Base-by-base conservation (phyloP, 768 basidiomycete genomes). In the Termitomyces heimii region DNA sequence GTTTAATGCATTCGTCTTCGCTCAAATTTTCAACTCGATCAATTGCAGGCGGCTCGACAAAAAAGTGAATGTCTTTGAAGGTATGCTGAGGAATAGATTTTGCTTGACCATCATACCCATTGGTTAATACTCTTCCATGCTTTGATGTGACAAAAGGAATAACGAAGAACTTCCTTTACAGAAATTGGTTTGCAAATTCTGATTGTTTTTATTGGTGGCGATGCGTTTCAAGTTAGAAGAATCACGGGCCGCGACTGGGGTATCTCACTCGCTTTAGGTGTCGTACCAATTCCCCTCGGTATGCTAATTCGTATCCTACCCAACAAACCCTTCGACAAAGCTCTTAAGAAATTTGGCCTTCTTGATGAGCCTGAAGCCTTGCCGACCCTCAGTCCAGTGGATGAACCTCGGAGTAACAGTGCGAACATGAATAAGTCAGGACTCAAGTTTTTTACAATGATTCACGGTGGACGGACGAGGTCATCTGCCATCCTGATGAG, bases 1-100 rank as follows among this genome's bases (percentile, higher is more conserved):
- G 32, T 99, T 99, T 82, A 99, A 98, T 66, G 81, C 86, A 16
- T n/a, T n/a, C n/a, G n/a, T n/a, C n/a, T n/a, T n/a, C n/a, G n/a
- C n/a, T n/a, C n/a, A n/a, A n/a, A n/a, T 99, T 98, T 94, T 89
- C 81, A 96, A 95, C 73, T 94, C 92, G 40, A 69, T 97, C 71
- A 99, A 98, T 68, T 92, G 89, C 63, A 80, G 97, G 53, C 79
- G 92, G 39, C 76, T 98, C 51, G 95, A 98, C 66, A 83, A 81
- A 58, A 82, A 84, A 50, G 77, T 94, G 58, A 98, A 99, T 71
- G 82, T 98, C 58, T 93, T 98, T 65, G 85, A 88, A 60, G 92
- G 93, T 43, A 80, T 98, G 32, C 65, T 73, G 42, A 77, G 72
- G 47, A 99, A 99, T 69, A 81, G 72, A 63, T 97, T 89, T 68